These are phyloP conservation scores for Leccinellum albellum DNA, from an alignment of 768 basidiomycete genomes.

Conservation along the genomic window DNA sequence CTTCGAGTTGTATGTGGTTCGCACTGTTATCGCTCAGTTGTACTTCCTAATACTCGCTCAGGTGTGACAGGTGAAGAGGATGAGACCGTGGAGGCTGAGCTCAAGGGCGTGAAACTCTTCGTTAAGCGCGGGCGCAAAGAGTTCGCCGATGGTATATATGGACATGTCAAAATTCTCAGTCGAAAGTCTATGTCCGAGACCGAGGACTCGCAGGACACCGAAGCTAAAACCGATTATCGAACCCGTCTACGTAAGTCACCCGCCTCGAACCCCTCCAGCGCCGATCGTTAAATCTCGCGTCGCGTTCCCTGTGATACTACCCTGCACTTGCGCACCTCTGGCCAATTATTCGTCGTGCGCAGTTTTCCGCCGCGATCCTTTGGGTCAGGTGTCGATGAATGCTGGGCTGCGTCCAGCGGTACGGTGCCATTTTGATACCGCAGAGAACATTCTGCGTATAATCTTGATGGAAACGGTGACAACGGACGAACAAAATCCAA, in stretches of 20 bases:
- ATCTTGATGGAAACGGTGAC: constrained; percentile 47
- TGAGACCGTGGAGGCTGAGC: constrained; percentile 52
- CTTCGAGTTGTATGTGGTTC: constrained; percentile 11
- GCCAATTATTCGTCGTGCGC: background rate
- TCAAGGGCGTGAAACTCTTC: constrained; percentile 60
- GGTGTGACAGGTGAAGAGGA: constrained; percentile 62
- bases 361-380: constrained; percentile 71
- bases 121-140: constrained; percentile 37
- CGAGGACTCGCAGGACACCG: background rate
- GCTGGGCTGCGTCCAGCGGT: constrained; percentile 51
- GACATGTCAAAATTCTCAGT: constrained; percentile 57
- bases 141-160: constrained; percentile 58
- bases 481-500: constrained; percentile 21
- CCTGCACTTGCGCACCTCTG: background rate
- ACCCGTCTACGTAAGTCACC: constrained; percentile 32
- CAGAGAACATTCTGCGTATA: constrained; percentile 53
- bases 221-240: constrained; percentile 16
- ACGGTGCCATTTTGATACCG: constrained; percentile 54
- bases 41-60: constrained; percentile 8
- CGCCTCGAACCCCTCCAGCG: constrained; percentile 18
- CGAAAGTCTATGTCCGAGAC: constrained; percentile 18
- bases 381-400: constrained; percentile 71
- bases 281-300: constrained; percentile 15
- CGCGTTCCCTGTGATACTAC: constrained; percentile 1
- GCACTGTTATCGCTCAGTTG: background rate